Evolutionary conservation across 352 stramenopile genomes (phyloP).

Genomic region (Globisporangium ultimum): DNA sequence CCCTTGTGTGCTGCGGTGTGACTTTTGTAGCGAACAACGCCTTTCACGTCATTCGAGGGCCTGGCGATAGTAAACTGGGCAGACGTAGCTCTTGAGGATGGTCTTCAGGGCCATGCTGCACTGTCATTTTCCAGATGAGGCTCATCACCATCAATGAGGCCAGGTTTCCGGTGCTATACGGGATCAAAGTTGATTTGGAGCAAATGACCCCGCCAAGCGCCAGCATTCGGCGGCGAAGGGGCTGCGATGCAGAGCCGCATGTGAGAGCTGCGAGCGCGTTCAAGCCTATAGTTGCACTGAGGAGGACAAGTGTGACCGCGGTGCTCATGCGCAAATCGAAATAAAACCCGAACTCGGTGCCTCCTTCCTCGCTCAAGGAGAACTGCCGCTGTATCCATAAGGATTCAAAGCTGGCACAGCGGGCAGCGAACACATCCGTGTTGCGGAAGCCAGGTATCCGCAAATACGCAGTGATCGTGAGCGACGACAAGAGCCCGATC

Average conservation of each 20-base stretch:
- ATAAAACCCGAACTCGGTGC: conserved; percentile 4
- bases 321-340: conserved; percentile 4
- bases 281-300: neutral
- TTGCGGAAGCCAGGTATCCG: conserved; percentile 1
- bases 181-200: conserved; percentile 14
- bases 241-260: too few relatives aligned
- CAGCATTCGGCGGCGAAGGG: neutral
- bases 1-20: too few relatives aligned
- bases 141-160: conserved; percentile 11
- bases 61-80: too few relatives aligned
- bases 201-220: neutral
- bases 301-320: neutral
- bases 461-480: conserved; percentile 10
- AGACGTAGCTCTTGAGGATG: neutral
- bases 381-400: neutral
- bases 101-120: neutral
- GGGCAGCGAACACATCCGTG: neutral
- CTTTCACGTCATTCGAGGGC: too few relatives aligned
- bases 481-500: neutral
- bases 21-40: too few relatives aligned
- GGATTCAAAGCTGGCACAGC: neutral
- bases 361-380: neutral
- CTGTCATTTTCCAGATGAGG: conserved; percentile 15
- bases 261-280: neutral
- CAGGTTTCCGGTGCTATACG: conserved; percentile 14